These are phyloP conservation scores for Axilococcus clingmanii DNA, from an alignment of 139 green algal species.

Conservation along the genomic window DNA sequence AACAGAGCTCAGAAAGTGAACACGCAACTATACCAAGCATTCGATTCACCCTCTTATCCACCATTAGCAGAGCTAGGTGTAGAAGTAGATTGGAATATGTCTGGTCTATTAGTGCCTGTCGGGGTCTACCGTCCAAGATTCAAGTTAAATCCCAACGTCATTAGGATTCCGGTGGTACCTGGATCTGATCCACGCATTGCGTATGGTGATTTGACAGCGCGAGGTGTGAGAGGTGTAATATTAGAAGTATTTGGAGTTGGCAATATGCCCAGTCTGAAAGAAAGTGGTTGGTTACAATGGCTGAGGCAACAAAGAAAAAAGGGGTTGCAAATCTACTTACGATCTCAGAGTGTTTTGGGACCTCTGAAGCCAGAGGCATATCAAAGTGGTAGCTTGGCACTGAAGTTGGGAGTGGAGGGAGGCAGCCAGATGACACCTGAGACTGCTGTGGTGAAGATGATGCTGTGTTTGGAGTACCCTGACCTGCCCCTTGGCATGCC, in stretches of 20 bases:
- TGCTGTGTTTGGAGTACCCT: conserved; percentile 71
- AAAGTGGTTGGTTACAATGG: conserved; percentile 71
- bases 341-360: conserved; percentile 56
- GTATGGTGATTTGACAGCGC: conserved; percentile 67
- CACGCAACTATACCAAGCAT: conserved; percentile 47
- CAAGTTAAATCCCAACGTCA: conserved; percentile 62
- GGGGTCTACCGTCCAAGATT: conserved; percentile 65
- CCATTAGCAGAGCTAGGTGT: conserved; percentile 74
- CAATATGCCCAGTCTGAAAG: conserved; percentile 79
- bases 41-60: conserved; percentile 60
- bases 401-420: conserved; percentile 57
- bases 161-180: conserved; percentile 74
- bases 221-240: conserved; percentile 64
- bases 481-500: conserved; percentile 66
- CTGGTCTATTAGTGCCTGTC: conserved; percentile 37
- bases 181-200: conserved; percentile 55
- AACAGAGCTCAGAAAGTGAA: conserved; percentile 72
- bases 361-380: conserved; percentile 67
- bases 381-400: conserved; percentile 36
- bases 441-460: conserved; percentile 81
- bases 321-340: conserved; percentile 51
- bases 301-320: conserved; percentile 54
- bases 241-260: conserved; percentile 87
- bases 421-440: conserved; percentile 59
- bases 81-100: conserved; percentile 50